Evolutionary conservation across 1,284 basidiomycete genomes (phyloP).

Genomic region (Moesziomyces parantarcticus): DNA sequence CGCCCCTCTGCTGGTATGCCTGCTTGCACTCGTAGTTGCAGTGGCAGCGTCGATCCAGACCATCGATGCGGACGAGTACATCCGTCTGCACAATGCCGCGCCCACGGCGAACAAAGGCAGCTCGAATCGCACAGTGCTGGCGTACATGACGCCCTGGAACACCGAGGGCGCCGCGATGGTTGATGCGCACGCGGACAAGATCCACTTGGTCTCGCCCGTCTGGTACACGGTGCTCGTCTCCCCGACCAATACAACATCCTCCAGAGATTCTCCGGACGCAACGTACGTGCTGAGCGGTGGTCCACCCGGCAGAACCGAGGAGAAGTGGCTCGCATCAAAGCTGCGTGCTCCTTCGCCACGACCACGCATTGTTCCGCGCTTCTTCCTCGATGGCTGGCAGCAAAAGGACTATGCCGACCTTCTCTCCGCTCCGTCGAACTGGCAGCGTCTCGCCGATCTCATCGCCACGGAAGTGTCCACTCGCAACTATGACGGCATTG

Average conservation of each 20-base stretch:
- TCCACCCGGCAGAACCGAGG: slow-evolving; percentile 13
- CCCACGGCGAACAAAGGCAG: background rate
- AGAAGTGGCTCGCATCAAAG: slow-evolving; percentile 23
- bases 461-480: slow-evolving; percentile 23
- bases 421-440: slow-evolving; percentile 22
- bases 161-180: slow-evolving; percentile 21
- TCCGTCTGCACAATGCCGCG: slow-evolving; percentile 9
- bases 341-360: background rate
- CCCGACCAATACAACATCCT: background rate
- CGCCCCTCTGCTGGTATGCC: background rate
- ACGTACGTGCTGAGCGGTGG: slow-evolving; percentile 45
- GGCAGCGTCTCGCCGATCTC: slow-evolving; percentile 14
- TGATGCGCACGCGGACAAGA: slow-evolving; percentile 26
- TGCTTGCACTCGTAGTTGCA: background rate
- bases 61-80: slow-evolving; percentile 26
- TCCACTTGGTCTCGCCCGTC: slow-evolving; percentile 48
- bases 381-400: slow-evolving; percentile 44
- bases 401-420: slow-evolving; percentile 40
- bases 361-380: slow-evolving; percentile 40
- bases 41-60: slow-evolving; percentile 3
- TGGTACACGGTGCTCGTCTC: slow-evolving; percentile 53
- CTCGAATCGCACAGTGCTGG: slow-evolving; percentile 26
- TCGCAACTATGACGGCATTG: slow-evolving; percentile 31
- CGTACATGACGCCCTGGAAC: slow-evolving; percentile 59
- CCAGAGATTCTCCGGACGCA: slow-evolving; percentile 1